phyloP scores from a whole-genome alignment of 2,329 filamentous ascomycete species.

The Colletotrichum brevisporum region DNA sequence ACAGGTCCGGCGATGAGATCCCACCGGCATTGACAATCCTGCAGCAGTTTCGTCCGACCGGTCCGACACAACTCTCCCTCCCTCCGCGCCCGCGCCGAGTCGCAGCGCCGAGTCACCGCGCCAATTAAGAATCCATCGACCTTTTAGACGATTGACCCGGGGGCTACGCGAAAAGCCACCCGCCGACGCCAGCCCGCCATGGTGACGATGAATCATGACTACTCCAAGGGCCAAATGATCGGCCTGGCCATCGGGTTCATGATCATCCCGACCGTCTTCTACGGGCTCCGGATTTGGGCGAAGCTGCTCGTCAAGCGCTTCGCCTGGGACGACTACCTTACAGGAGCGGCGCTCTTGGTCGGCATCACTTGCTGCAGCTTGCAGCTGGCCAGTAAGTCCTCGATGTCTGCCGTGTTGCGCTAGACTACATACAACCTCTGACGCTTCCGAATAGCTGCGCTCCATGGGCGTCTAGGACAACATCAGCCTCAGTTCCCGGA shows the following conservation, averaged over 20 bases:
- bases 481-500: slow-evolving; percentile 37
- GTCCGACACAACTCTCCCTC: background rate
- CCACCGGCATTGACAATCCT: background rate
- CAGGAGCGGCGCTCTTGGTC: slow-evolving; percentile 34
- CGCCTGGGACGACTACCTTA: slow-evolving; percentile 38
- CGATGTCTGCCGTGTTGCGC: too few species aligned
- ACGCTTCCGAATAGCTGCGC: slow-evolving; percentile 15
- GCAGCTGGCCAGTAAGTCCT: slow-evolving; percentile 29
- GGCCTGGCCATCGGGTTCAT: slow-evolving; percentile 37
- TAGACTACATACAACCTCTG: background rate
- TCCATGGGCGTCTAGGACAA: slow-evolving; percentile 33
- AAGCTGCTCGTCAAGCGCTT: slow-evolving; percentile 38
- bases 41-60: background rate
- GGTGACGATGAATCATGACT: slow-evolving; percentile 33
- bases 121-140: background rate
- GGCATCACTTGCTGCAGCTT: slow-evolving; percentile 32
- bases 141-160: background rate
- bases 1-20: background rate
- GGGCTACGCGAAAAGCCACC: background rate
- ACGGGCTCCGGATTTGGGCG: slow-evolving; percentile 36
- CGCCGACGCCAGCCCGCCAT: slow-evolving; percentile 1
- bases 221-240: slow-evolving; percentile 38
- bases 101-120: background rate
- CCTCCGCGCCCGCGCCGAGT: background rate
- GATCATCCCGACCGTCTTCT: slow-evolving; percentile 35